Evolutionary conservation across 148 eudicot species (phyloP), one percentile per base, ranked within the genome.

Genomic region (Camellia japonica): DNA sequence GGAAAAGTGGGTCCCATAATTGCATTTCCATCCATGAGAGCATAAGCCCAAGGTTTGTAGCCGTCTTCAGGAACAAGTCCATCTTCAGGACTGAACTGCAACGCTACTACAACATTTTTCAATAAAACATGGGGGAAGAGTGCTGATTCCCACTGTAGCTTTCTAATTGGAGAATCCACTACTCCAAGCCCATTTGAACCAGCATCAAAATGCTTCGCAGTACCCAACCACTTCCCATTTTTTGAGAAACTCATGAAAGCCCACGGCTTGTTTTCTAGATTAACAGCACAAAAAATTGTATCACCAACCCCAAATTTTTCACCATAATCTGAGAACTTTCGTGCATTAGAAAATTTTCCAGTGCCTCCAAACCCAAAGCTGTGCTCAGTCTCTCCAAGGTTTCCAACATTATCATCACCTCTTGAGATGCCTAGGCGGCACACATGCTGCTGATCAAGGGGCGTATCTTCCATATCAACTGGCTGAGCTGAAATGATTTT

Each of bases 291-390:
- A 71, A 84, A 59, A 64, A 92, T 88, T 20, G 87, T 87, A 81
- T 92, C 93, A 19, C 92, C 94, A 77, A 82, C 75, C 19, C 90
- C 89, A 82, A 84, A 92, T 5, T 58, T 85, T 80, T 89, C 93
- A 71, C 94, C 97, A 67, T 89, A 92, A 55, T 86, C 72, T 3
- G 73, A 78, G 76, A 89, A 88, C 51, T 23, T 84, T 19, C 87
- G 89, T 10, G 83, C 80, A 82, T 79, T 85, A 61, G 90, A 89
- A 83, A 89, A 88, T 73, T 84, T 88, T 44, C 97, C 87, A 20
- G 89, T 89, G 68, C 94, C 91, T 71, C 89, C 91, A 78, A 72
- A 92, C 7, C 94, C 90, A 81, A 87, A 89, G 78, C 92, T 90
- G 82, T 82, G 76, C 12, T 66, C 68, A 52, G 90, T 88, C 80